A percentile compares a stretch with the other conserved stretches of the same genome.
phyloP scores from a whole-genome alignment of 2,329 filamentous ascomycete genomes.

The Diaporthe eres region DNA sequence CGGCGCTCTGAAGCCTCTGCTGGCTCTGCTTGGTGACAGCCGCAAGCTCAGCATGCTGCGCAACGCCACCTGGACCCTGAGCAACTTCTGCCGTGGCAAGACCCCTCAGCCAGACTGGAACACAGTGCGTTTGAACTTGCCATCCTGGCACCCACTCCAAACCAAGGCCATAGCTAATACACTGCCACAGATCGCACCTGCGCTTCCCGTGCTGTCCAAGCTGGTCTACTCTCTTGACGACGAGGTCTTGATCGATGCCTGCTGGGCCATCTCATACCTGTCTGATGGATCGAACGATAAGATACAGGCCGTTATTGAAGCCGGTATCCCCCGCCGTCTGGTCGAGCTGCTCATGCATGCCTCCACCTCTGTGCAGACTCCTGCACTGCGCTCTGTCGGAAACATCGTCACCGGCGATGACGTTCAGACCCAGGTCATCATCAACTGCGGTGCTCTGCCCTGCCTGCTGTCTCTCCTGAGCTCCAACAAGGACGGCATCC shows the following conservation, averaged over 20 bases:
- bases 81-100: conserved; percentile 99
- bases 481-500: conserved; percentile 98
- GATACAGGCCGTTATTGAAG: conserved; percentile 99
- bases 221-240: conserved; percentile 98
- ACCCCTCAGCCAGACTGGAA: conserved; percentile 98
- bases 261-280: conserved; percentile 99
- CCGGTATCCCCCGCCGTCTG: conserved; percentile 93
- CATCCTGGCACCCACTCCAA: background rate
- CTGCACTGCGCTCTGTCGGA: conserved; percentile 94
- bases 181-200: conserved; percentile 83
- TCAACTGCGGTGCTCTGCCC: conserved; percentile 95
- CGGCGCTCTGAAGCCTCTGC: conserved; percentile 90
- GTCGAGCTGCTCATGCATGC: conserved; percentile 98
- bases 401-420: conserved; percentile 99
- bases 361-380: conserved; percentile 97
- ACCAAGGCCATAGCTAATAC: conserved; percentile 34
- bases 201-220: conserved; percentile 94
- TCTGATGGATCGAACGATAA: conserved; percentile 99
- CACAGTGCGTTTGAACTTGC: conserved; percentile 74
- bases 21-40: conserved; percentile 93
- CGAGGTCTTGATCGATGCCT: conserved; percentile 97
- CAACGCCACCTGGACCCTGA: conserved; percentile 98
- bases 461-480: conserved; percentile 94
- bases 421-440: conserved; percentile 98
- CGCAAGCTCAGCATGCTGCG: conserved; percentile 99